Evolutionary conservation across 768 basidiomycete species (phyloP).

Genomic region (Rhodocollybia butyracea): DNA sequence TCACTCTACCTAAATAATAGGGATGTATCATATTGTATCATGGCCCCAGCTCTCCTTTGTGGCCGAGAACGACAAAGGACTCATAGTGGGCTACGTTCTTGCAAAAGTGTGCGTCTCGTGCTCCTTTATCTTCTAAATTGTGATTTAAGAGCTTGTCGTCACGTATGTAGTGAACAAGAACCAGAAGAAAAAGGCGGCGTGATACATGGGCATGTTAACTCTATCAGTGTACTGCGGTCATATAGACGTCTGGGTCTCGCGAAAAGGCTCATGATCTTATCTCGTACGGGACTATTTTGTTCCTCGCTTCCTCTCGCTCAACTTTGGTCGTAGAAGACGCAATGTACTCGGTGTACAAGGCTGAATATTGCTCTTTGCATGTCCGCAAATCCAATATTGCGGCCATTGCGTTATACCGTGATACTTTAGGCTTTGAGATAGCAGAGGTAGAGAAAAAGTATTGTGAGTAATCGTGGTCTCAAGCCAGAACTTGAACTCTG

Average conservation of each 20-base stretch:
- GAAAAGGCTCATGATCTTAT: constrained; percentile 90
- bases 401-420: constrained; percentile 83
- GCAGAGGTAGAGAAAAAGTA: constrained; percentile 86
- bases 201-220: constrained; percentile 90
- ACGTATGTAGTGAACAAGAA: constrained; percentile 32
- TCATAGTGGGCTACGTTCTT: constrained; percentile 91
- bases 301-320: background rate
- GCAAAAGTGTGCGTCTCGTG: constrained; percentile 75
- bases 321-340: constrained; percentile 64
- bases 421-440: constrained; percentile 87
- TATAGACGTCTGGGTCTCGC: constrained; percentile 88
- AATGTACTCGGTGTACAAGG: constrained; percentile 86
- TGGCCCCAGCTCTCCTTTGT: constrained; percentile 96
- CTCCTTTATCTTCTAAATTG: background rate
- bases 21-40: constrained; percentile 85
- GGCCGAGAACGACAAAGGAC: constrained; percentile 84
- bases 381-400: constrained; percentile 96
- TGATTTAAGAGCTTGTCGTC: background rate
- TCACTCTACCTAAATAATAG: constrained; percentile 38
- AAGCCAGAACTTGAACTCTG: background rate
- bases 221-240: constrained; percentile 89
- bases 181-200: constrained; percentile 35
- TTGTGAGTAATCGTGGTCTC: constrained; percentile 53
- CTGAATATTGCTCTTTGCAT: constrained; percentile 82
- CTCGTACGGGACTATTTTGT: constrained; percentile 55